A percentile compares a stretch with the other conserved stretches of the same genome.
Conservation (phyloP, 768 basidiomycete species). For the Russula sp. region DNA sequence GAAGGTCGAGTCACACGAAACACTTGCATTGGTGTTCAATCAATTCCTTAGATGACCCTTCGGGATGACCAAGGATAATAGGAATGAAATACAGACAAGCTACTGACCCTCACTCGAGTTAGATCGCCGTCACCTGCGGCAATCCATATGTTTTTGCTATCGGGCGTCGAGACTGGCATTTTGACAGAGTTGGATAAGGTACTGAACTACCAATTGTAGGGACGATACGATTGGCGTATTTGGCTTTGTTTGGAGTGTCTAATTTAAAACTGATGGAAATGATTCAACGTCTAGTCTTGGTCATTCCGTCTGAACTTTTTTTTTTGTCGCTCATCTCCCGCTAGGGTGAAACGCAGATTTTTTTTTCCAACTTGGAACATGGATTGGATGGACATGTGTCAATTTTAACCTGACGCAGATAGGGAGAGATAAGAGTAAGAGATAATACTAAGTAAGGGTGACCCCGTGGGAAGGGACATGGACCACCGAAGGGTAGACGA, state of each 20-base stretch:
- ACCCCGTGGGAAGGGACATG: neutral
- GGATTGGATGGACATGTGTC: neutral
- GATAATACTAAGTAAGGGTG: neutral
- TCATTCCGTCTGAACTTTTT: neutral
- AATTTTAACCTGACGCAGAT: neutral
- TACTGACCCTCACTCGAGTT: constrained; percentile 56
- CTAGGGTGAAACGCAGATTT: neutral
- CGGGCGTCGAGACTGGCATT: constrained; percentile 32
- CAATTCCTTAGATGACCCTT: constrained; percentile 5
- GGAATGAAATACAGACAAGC: neutral
- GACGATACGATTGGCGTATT: neutral
- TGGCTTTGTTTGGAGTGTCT: constrained; percentile 4
- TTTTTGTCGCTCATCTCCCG: neutral
- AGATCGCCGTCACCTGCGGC: constrained; percentile 90
- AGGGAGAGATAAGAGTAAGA: neutral
- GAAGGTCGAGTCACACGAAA: constrained; percentile 35
- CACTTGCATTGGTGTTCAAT: constrained; percentile 52
- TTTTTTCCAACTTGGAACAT: neutral
- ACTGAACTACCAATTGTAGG: neutral
- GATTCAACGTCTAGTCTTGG: constrained; percentile 5
- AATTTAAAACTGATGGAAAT: neutral
- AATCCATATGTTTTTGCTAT: constrained; percentile 78
- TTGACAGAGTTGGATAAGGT: constrained; percentile 2
- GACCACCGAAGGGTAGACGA: neutral
- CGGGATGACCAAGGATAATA: constrained; percentile 5